Conservation (phyloP, 2,329 filamentous ascomycete species). For the Paradendryphiella salina region DNA sequence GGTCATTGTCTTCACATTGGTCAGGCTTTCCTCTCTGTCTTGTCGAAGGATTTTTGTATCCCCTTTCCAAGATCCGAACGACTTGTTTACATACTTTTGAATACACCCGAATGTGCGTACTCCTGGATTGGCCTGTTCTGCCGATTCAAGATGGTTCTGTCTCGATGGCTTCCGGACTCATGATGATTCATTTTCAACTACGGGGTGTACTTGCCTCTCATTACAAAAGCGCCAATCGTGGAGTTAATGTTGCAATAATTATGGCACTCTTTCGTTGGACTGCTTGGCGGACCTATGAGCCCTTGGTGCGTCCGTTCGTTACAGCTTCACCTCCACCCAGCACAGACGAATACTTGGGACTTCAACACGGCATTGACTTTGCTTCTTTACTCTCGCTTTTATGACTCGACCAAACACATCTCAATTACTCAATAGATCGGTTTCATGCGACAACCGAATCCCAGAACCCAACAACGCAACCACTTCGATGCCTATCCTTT, state of each 20-base stretch:
- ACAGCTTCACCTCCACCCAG: neutral
- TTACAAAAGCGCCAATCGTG: neutral
- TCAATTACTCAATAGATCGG: neutral
- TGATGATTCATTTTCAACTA: neutral
- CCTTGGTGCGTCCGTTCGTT: neutral
- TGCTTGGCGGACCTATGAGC: neutral
- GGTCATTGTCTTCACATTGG: too few species aligned
- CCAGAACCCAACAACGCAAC: neutral
- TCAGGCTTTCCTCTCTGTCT: too few species aligned
- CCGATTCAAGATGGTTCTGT: neutral
- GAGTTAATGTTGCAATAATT: neutral
- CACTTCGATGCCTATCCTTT: neutral
- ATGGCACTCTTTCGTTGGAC: neutral
- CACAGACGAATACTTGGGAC: neutral
- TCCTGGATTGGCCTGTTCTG: too few species aligned
- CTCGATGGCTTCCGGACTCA: neutral
- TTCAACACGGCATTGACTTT: neutral
- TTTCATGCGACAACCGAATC: neutral
- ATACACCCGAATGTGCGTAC: too few species aligned
- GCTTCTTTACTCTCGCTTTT: neutral
- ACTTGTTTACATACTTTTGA: too few species aligned
- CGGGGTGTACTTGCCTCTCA: neutral
- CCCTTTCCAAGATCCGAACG: too few species aligned
- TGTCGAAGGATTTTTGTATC: too few species aligned
- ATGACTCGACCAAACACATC: neutral